A percentile compares a stretch with the other conserved stretches of the same genome.
phyloP scores from a whole-genome alignment of 495 filamentous ascomycete genomes.

The Xylaria acuta region DNA sequence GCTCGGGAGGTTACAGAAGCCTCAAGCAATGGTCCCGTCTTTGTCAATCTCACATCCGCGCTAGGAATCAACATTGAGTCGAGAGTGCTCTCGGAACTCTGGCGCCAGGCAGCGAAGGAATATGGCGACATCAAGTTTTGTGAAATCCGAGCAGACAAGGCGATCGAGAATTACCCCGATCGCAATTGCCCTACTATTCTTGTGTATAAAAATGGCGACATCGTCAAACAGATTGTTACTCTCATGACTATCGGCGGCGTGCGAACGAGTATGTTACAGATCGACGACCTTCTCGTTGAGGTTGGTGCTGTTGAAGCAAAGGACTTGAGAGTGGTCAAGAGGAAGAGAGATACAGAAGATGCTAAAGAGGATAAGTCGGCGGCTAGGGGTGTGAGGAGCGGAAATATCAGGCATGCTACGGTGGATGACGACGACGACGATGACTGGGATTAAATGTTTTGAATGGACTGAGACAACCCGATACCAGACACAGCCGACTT shows the following conservation, averaged over 20 bases:
- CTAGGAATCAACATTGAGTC: constrained; percentile 82
- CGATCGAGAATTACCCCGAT: constrained; percentile 96
- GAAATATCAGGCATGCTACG: constrained; percentile 46
- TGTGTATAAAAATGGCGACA: constrained; percentile 90
- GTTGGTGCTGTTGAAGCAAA: constrained; percentile 76
- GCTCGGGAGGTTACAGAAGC: constrained; percentile 90
- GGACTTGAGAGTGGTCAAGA: constrained; percentile 77
- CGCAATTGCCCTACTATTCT: constrained; percentile 93
- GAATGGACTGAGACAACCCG: constrained; percentile 1
- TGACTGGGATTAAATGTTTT: constrained; percentile 73
- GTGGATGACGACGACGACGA: constrained; percentile 73
- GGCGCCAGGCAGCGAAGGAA: constrained; percentile 79
- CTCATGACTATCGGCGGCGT: constrained; percentile 77
- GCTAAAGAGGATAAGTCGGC: constrained; percentile 55
- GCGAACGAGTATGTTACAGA: constrained; percentile 64
- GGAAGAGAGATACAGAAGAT: constrained; percentile 65
- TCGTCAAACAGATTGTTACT: constrained; percentile 85
- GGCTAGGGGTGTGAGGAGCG: constrained; percentile 54
- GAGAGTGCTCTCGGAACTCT: constrained; percentile 80
- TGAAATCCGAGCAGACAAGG: constrained; percentile 90
- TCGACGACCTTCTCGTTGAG: constrained; percentile 81
- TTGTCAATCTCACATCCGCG: constrained; percentile 85
- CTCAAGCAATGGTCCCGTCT: constrained; percentile 71
- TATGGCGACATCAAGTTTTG: constrained; percentile 98
- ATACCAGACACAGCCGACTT: constrained; percentile 5